Base-by-base conservation (phyloP, 192 early-diverging fungal species). In the Rhizophagus prolifer region DNA sequence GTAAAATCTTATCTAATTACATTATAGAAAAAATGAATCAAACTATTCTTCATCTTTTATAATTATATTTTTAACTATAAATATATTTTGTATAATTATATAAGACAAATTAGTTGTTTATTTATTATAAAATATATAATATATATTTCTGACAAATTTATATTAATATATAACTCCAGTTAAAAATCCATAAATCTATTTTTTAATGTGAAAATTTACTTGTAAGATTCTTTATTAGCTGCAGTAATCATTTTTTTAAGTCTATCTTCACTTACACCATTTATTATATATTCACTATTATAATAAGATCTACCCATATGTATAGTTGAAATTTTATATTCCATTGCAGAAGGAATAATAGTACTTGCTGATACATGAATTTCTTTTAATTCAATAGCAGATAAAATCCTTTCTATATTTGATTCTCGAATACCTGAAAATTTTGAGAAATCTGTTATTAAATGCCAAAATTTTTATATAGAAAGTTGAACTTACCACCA, bases 311-410 rank as follows among this genome's bases (percentile, higher is more conserved):
- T 79, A 0, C 82, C 80, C 82, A 83, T 83, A 34, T 78, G 79
- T 28, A 78, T 81, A 30, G 79, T 81, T 23, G 75, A 74, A 65
- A 78, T 83, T 38, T 79, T 74, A n/a, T 77, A 77, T 65, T 79
- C 72, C 82, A 83, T 83, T 3, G 21, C 77, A 16, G 82, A 83
- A 58, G 75, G 70, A 12, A 77, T 80, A 16, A 58, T 66, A 9
- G 75, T 74, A 34, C 84, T 79, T 2, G 86, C 80, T 7, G 90
- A 86, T 63, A 90, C 85, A 81, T 92, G 91, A 0, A 92, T 74
- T 64, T 90, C 89, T 25, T 72, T 79, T 23, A 84, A 81, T 14
- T 77, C 46, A 26, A 83, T 80, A 5, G 80, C 76, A 0, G 69
- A 59, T 9, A 85, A 63, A 28, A 88, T 78, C 70, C 85, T 80